Percentiles rank a stretch among this genome's conserved stretches.
Evolutionary conservation across 768 basidiomycete species (phyloP).

Genomic region (Xerocomellus dryophilus): DNA sequence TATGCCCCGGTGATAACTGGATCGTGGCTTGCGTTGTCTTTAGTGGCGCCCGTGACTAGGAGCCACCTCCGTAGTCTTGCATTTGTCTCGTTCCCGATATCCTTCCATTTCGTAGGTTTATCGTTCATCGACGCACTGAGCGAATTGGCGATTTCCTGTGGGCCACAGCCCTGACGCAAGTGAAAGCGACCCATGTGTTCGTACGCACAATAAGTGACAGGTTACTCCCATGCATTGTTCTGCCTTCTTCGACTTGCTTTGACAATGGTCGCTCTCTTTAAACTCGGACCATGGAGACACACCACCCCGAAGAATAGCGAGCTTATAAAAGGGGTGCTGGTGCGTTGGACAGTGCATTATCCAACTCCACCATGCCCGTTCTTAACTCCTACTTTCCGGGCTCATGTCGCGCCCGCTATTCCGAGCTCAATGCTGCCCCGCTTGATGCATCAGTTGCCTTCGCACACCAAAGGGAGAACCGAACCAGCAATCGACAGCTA

Average conservation of each 20-base stretch:
- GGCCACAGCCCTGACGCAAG: background rate
- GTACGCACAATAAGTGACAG: slow-evolving; percentile 8
- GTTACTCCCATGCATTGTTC: slow-evolving; percentile 7
- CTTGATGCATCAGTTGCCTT: background rate
- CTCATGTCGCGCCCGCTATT: background rate
- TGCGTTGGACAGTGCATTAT: background rate
- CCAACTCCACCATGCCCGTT: slow-evolving; percentile 3
- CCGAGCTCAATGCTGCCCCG: background rate
- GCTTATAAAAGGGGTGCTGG: slow-evolving; percentile 7
- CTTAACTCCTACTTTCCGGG: background rate
- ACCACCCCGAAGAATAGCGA: slow-evolving; percentile 1
- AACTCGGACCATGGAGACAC: slow-evolving; percentile 2
- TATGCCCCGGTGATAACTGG: slow-evolving; percentile 49
- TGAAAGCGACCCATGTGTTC: background rate
- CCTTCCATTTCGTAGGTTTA: background rate
- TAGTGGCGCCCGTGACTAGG: background rate
- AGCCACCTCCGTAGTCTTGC: slow-evolving; percentile 5
- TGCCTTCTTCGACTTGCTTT: slow-evolving; percentile 6
- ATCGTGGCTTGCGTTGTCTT: background rate
- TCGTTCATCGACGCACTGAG: background rate
- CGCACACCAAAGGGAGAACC: background rate
- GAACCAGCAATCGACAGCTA: background rate
- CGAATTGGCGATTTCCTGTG: background rate
- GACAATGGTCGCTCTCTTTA: slow-evolving; percentile 7
- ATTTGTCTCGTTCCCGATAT: background rate